Percentiles rank a stretch among this genome's conserved stretches.
Conservation (phyloP, 208 protist species). For the Angomonas ambiguus region DNA sequence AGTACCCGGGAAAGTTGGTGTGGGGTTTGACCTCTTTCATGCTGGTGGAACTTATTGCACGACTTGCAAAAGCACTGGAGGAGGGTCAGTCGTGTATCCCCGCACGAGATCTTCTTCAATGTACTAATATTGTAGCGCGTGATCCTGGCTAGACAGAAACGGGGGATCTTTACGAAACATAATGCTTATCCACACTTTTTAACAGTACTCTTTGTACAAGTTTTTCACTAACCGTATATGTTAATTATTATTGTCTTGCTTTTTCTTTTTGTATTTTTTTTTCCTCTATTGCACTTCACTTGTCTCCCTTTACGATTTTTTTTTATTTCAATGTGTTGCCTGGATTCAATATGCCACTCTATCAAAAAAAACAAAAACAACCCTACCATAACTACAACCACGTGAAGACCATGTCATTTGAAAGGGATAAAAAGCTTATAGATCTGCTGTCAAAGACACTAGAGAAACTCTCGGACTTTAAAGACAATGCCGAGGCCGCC, state of each 20-base stretch:
- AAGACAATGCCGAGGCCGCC: constrained; percentile 19
- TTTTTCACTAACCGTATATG: not conserved
- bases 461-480: constrained; percentile 53
- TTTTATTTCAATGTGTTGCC: not conserved
- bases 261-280: not conserved
- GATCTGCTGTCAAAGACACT: constrained; percentile 37
- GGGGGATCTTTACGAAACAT: not conserved
- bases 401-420: not conserved
- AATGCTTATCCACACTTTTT: not conserved
- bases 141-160: constrained; percentile 1
- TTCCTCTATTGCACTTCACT: not conserved
- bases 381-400: not conserved
- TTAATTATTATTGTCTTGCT: not conserved
- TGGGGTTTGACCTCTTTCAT: constrained; percentile 82
- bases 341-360: not conserved
- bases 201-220: not conserved
- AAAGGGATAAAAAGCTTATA: constrained; percentile 14
- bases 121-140: not conserved
- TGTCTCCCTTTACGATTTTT: not conserved
- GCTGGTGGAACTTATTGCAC: constrained; percentile 60
- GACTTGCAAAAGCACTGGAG: constrained; percentile 35
- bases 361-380: not conserved
- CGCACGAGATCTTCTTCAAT: constrained; percentile 13
- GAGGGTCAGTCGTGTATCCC: not conserved
- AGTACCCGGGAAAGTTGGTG: constrained; percentile 78